These are phyloP conservation scores for Solanum ossicruentum DNA, from an alignment of 257 asterid species.

Conservation along the genomic window DNA sequence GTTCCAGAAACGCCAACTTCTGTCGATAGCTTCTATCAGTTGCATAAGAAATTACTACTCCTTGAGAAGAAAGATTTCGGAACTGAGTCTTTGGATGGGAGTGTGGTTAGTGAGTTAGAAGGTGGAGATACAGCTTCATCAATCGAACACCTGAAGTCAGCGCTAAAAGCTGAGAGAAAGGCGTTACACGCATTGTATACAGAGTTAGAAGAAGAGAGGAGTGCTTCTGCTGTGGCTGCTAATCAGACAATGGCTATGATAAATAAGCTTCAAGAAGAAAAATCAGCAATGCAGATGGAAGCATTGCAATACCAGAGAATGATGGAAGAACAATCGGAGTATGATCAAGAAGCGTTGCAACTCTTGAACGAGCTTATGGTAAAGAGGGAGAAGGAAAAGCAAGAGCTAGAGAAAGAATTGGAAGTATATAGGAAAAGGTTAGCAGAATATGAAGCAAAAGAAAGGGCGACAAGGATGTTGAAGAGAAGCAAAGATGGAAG, in stretches of 20 bases:
- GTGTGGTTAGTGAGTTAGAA: constrained; percentile 74
- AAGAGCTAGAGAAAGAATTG: constrained; percentile 62
- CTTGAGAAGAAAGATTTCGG: constrained; percentile 67
- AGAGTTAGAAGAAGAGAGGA: constrained; percentile 87
- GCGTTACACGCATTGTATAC: constrained; percentile 57
- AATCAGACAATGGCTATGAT: constrained; percentile 99
- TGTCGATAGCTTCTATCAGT: constrained; percentile 37
- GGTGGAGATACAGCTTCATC: constrained; percentile 53
- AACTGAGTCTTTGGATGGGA: constrained; percentile 76
- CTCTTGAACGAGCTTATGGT: constrained; percentile 85
- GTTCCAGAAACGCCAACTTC: constrained; percentile 77
- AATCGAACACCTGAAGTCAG: constrained; percentile 47
- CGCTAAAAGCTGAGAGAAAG: constrained; percentile 57
- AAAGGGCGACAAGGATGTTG: constrained; percentile 34
- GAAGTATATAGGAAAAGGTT: constrained; percentile 52
- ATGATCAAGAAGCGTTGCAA: constrained; percentile 96
- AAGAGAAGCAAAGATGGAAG: constrained; percentile 51
- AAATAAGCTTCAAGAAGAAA: constrained; percentile 91
- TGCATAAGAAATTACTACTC: constrained; percentile 45
- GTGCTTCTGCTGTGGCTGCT: constrained; percentile 93
- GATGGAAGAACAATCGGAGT: constrained; percentile 99
- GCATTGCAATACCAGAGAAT: constrained; percentile 96
- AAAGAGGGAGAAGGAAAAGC: constrained; percentile 86
- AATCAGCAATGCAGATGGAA: constrained; percentile 97
- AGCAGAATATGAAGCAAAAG: constrained; percentile 51